phyloP scores from a whole-genome alignment of 805 yeast genomes.

The Candida khao-thaluensis region DNA sequence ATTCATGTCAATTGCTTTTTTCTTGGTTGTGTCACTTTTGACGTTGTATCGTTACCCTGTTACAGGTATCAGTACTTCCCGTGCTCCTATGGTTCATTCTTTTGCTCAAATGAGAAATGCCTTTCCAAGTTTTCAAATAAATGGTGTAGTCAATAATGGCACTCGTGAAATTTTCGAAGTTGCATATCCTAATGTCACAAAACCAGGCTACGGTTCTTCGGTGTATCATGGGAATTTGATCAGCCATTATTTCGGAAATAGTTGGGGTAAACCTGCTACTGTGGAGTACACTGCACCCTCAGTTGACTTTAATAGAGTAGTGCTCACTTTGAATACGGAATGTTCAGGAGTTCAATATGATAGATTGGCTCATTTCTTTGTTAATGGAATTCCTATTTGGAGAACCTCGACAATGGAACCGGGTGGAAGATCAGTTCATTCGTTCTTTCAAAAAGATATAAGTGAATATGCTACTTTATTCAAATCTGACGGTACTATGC shows the following conservation, averaged over 20 bases:
- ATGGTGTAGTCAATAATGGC: not conserved
- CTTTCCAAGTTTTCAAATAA: not conserved
- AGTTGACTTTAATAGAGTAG: constrained; percentile 49
- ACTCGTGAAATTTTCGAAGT: constrained; percentile 25
- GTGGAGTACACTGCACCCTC: constrained; percentile 43
- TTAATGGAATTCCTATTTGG: constrained; percentile 71
- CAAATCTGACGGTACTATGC: constrained; percentile 36
- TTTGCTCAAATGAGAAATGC: not conserved
- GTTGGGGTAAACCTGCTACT: constrained; percentile 58
- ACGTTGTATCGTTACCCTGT: too few relatives aligned
- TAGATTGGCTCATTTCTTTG: constrained; percentile 60
- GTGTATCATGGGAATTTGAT: constrained; percentile 43
- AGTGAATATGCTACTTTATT: constrained; percentile 56
- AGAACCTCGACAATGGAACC: constrained; percentile 79
- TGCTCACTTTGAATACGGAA: constrained; percentile 50
- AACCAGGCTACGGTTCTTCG: constrained; percentile 26
- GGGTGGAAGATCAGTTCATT: constrained; percentile 40
- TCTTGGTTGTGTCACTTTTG: too few relatives aligned
- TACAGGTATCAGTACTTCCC: too few relatives aligned
- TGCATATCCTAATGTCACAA: constrained; percentile 26
- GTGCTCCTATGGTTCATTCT: constrained; percentile 1
- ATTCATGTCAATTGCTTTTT: too few relatives aligned
- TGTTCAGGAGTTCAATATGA: constrained; percentile 65
- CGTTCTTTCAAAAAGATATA: constrained; percentile 61
- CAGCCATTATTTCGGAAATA: constrained; percentile 51